Percentiles rank a stretch among this genome's conserved stretches.
Conservation (phyloP, 331 rosid genomes). For the Stylosanthes scabra region DNA sequence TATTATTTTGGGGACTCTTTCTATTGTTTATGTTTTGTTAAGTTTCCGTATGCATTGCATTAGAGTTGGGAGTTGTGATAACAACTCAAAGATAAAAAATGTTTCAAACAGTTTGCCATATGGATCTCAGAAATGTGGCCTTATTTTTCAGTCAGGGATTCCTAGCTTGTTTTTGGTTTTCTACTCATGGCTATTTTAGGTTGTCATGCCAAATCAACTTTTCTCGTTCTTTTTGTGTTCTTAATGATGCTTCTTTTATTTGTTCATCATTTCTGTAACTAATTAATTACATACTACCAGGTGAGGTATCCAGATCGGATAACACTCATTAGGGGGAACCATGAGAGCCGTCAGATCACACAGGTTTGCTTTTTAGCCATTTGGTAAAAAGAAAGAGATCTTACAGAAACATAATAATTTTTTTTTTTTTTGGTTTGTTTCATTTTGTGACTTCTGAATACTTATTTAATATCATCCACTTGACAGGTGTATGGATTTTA, state of each 20-base stretch:
- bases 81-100: conserved; percentile 8
- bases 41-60: conserved; percentile 18
- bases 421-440: no score
- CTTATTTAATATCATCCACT: conserved; percentile 48
- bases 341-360: conserved; percentile 99
- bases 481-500: conserved; percentile 99
- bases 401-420: background rate
- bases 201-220: conserved; percentile 1
- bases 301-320: conserved; percentile 99
- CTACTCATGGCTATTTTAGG: conserved; percentile 4
- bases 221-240: conserved; percentile 1
- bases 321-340: conserved; percentile 97
- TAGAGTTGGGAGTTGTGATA: conserved; percentile 13
- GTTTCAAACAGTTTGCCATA: conserved; percentile 9
- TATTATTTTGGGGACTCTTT: conserved; percentile 6
- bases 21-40: background rate
- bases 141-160: background rate
- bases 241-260: conserved; percentile 15
- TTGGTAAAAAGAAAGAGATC: conserved; percentile 12
- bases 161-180: conserved; percentile 18
- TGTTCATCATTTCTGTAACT: conserved; percentile 32
- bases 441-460: conserved; percentile 30
- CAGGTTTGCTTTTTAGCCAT: conserved; percentile 67
- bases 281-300: conserved; percentile 54
- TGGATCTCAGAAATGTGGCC: background rate